These are phyloP conservation scores for Candolleomyces aberdarensis DNA, from an alignment of 768 basidiomycete genomes.

Conservation along the genomic window DNA sequence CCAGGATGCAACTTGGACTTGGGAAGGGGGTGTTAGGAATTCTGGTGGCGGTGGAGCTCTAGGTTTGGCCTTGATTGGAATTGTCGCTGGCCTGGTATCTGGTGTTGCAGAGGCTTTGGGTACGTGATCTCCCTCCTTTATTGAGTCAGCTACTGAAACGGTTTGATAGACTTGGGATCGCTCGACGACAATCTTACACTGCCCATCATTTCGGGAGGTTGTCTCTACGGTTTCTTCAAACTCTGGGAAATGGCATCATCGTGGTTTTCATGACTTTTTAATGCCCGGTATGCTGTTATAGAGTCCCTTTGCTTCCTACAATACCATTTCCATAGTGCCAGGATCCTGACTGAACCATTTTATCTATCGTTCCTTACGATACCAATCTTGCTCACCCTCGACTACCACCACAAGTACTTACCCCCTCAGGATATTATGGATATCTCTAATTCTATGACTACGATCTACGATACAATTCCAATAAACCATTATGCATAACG, in stretches of 20 bases:
- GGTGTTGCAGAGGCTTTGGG: slow-evolving; percentile 89
- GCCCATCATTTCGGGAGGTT: slow-evolving; percentile 82
- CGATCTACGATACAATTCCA: background rate
- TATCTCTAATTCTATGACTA: background rate
- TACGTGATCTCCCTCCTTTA: slow-evolving; percentile 32
- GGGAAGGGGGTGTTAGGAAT: slow-evolving; percentile 48
- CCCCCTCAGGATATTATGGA: background rate
- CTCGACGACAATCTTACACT: slow-evolving; percentile 90
- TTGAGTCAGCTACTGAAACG: slow-evolving; percentile 4
- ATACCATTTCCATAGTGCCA: background rate
- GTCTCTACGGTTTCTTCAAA: slow-evolving; percentile 42
- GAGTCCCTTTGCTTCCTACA: background rate
- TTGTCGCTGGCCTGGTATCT: slow-evolving; percentile 72
- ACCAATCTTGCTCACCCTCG: background rate
- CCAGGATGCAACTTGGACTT: slow-evolving; percentile 50
- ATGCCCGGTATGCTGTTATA: background rate
- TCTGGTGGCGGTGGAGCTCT: slow-evolving; percentile 31
- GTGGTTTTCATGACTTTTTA: slow-evolving; percentile 5
- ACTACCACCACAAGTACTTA: background rate
- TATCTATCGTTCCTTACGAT: background rate
- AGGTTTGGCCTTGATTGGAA: slow-evolving; percentile 54
- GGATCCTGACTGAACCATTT: background rate
- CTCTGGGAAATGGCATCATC: slow-evolving; percentile 29
- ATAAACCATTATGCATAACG: too few species aligned
- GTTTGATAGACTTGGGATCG: slow-evolving; percentile 65